Conservation (phyloP, 2,329 filamentous ascomycete species). For the Aspergillus chevalieri region DNA sequence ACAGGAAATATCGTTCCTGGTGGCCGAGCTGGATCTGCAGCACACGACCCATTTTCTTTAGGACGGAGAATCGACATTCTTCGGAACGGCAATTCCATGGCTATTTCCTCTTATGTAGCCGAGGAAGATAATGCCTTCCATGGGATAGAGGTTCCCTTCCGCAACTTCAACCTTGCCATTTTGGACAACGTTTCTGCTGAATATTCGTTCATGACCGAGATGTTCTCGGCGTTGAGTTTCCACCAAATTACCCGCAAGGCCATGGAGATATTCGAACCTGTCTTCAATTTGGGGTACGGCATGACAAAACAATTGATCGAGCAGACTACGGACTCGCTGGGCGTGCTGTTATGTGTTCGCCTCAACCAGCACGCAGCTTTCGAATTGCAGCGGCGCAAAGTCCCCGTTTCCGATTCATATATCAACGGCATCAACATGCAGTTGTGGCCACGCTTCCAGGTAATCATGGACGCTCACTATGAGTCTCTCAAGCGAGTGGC, state of each 20-base stretch:
- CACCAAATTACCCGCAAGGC: constrained; percentile 77
- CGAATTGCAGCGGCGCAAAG: constrained; percentile 81
- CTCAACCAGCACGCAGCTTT: constrained; percentile 93
- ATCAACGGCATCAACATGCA: constrained; percentile 94
- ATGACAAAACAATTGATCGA: constrained; percentile 72
- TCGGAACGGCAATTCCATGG: constrained; percentile 64
- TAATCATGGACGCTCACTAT: constrained; percentile 87
- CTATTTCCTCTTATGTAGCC: constrained; percentile 79
- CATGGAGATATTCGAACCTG: constrained; percentile 79
- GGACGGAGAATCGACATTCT: constrained; percentile 81
- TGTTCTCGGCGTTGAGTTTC: constrained; percentile 75
- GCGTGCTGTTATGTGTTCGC: constrained; percentile 82
- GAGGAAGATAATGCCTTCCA: constrained; percentile 84
- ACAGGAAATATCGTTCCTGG: constrained; percentile 34
- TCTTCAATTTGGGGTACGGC: constrained; percentile 72
- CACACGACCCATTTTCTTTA: constrained; percentile 81
- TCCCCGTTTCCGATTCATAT: constrained; percentile 83
- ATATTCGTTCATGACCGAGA: constrained; percentile 85
- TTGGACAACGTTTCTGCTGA: constrained; percentile 92
- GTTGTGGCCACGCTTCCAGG: constrained; percentile 91
- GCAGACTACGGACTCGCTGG: constrained; percentile 75
- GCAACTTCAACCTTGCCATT: constrained; percentile 89
- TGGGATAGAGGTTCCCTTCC: constrained; percentile 84
- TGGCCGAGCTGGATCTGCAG: constrained; percentile 32
- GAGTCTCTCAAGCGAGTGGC: constrained; percentile 68